Conservation (phyloP, 495 filamentous ascomycete genomes). For the Penicillium dipodomyicola region DNA sequence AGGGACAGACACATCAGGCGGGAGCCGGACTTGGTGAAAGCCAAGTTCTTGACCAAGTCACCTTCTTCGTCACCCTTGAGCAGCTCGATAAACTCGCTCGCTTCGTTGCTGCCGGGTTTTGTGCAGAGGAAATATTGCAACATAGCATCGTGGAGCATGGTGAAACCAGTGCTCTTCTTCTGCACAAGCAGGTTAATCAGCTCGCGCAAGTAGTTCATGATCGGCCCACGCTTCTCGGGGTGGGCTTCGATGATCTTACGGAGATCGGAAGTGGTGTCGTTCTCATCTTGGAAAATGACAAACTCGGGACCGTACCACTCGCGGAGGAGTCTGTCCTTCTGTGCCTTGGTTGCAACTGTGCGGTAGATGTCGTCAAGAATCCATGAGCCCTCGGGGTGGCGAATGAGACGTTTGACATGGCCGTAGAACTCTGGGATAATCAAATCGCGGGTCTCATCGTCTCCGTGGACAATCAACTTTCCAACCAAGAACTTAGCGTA, state of each 20-base stretch:
- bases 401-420: conserved; percentile 84
- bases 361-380: conserved; percentile 96
- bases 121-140: conserved; percentile 88
- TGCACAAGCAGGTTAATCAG: conserved; percentile 87
- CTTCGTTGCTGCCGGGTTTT: conserved; percentile 70
- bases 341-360: conserved; percentile 73
- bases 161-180: conserved; percentile 94
- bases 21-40: conserved; percentile 87
- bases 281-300: conserved; percentile 67
- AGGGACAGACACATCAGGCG: conserved; percentile 76
- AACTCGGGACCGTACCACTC: conserved; percentile 99
- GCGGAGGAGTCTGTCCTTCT: conserved; percentile 77
- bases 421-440: conserved; percentile 95
- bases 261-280: conserved; percentile 56
- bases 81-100: conserved; percentile 83
- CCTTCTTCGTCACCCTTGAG: conserved; percentile 87
- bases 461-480: conserved; percentile 88
- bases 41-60: conserved; percentile 87
- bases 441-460: conserved; percentile 76
- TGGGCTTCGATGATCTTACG: conserved; percentile 66
- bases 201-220: conserved; percentile 79
- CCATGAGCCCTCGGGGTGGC: conserved; percentile 93
- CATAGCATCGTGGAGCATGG: conserved; percentile 96
- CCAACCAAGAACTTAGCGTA: conserved; percentile 97
- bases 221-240: conserved; percentile 80